These are phyloP conservation scores for Teratosphaeria viscida DNA, from an alignment of 2,329 filamentous ascomycete genomes.

Conservation along the genomic window DNA sequence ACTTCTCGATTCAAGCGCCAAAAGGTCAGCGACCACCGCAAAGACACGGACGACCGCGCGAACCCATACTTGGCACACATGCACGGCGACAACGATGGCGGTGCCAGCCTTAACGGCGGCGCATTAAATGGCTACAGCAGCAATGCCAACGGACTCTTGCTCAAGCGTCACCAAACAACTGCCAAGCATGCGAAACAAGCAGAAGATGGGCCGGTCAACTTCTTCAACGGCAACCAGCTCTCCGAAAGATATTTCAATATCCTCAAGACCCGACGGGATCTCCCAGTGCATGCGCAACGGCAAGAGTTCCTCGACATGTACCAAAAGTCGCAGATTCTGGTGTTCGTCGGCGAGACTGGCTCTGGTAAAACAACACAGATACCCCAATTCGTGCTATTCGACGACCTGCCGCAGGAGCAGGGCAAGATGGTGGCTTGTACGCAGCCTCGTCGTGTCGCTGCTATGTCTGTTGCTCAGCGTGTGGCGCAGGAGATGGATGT, in stretches of 20 bases:
- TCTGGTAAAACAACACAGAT: constrained; percentile 99
- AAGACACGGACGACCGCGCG: constrained; percentile 38
- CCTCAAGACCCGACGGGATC: constrained; percentile 66
- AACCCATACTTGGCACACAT: constrained; percentile 93
- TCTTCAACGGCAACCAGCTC: constrained; percentile 70
- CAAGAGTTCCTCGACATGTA: constrained; percentile 87
- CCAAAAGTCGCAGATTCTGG: constrained; percentile 87
- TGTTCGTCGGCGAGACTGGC: constrained; percentile 98
- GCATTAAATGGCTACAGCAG: constrained; percentile 24
- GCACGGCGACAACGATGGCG: constrained; percentile 33
- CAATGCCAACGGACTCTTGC: constrained; percentile 20
- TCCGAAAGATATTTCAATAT: constrained; percentile 85
- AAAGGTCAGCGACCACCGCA: constrained; percentile 45
- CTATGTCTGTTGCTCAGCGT: constrained; percentile 97
- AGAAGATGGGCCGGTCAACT: constrained; percentile 73
- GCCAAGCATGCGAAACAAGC: constrained; percentile 59
- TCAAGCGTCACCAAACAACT: constrained; percentile 73
- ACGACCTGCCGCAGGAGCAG: constrained; percentile 79
- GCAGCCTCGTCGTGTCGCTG: constrained; percentile 91
- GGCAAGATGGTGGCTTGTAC: constrained; percentile 94
- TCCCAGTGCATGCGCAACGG: constrained; percentile 88
- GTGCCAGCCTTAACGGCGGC: constrained; percentile 4
- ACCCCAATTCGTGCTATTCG: constrained; percentile 93
- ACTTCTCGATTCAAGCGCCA: constrained; percentile 33
- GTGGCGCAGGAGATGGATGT: constrained; percentile 96